A percentile compares a stretch with the other conserved stretches of the same genome.
Conservation (phyloP, 2,329 filamentous ascomycete species). For the Fusarium citri region DNA sequence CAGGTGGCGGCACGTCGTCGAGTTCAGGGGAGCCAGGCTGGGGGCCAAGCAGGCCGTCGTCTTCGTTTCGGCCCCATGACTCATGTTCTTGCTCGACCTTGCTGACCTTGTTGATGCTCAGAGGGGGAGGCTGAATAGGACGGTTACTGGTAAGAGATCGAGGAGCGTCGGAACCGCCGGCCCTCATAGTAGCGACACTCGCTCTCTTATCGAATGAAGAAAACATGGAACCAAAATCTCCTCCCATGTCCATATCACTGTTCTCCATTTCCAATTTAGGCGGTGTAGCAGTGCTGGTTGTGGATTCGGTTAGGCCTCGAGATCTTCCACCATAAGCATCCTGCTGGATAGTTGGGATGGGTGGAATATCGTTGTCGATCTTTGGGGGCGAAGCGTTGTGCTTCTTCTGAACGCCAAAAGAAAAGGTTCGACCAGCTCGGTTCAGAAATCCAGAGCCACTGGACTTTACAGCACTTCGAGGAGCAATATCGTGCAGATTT, state of each 20-base stretch:
- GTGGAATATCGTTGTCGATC: constrained; percentile 52
- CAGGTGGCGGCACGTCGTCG: constrained; percentile 55
- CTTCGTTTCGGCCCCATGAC: constrained; percentile 63
- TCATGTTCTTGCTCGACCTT: constrained; percentile 60
- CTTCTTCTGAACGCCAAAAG: constrained; percentile 69
- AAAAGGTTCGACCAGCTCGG: constrained; percentile 68
- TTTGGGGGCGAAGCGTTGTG: constrained; percentile 48
- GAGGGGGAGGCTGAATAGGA: constrained; percentile 56
- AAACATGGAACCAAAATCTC: constrained; percentile 69
- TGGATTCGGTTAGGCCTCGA: constrained; percentile 66
- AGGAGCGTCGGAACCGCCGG: constrained; percentile 53
- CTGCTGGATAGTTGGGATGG: constrained; percentile 52
- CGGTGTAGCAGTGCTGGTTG: constrained; percentile 64
- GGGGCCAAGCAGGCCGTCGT: constrained; percentile 60
- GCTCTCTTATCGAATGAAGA: constrained; percentile 66
- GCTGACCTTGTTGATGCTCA: constrained; percentile 59
- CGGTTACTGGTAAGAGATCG: constrained; percentile 62
- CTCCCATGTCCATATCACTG: constrained; percentile 64
- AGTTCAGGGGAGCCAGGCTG: constrained; percentile 53
- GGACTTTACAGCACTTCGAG: constrained; percentile 60
- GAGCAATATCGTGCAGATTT: constrained; percentile 49
- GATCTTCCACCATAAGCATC: constrained; percentile 53
- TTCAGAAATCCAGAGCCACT: constrained; percentile 65
- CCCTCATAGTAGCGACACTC: constrained; percentile 62
- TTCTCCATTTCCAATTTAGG: constrained; percentile 60